Percentiles rank a stretch among this genome's conserved stretches.
These are phyloP conservation scores for Zizania palustris DNA, from an alignment of 202 grass and related monocot genomes.

Conservation along the genomic window DNA sequence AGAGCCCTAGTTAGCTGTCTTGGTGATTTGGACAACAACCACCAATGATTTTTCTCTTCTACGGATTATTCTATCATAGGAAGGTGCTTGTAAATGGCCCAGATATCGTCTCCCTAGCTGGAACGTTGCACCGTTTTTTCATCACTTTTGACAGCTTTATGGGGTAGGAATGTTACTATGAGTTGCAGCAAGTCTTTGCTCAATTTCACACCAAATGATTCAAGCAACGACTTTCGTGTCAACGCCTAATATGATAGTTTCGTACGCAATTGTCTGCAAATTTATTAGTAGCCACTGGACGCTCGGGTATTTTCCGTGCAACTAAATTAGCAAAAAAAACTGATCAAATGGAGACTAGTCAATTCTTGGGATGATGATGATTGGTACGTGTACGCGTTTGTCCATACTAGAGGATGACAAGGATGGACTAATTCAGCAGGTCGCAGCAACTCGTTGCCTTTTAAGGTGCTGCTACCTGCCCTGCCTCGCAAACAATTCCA, in stretches of 20 bases:
- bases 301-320: no score
- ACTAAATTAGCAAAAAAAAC: not conserved
- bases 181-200: not conserved
- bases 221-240: not conserved
- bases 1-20: not conserved
- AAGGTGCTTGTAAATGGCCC: not conserved
- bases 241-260: constrained; percentile 9
- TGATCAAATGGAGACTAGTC: constrained; percentile 8
- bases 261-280: constrained; percentile 11
- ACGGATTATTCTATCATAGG: not conserved
- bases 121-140: constrained; percentile 8
- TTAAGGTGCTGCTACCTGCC: constrained; percentile 18
- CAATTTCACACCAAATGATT: not conserved
- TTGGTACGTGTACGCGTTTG: not conserved
- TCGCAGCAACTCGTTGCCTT: not conserved
- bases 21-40: not conserved
- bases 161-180: not conserved
- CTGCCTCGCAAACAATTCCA: constrained; percentile 15
- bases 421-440: not conserved
- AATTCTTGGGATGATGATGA: constrained; percentile 14
- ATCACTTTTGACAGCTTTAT: constrained; percentile 6
- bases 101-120: constrained; percentile 20
- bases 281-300: not conserved
- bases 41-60: not conserved
- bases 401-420: constrained; percentile 14